Base-by-base conservation (phyloP, 108 stramenopile genomes). In the Conticribra weissflogii region DNA sequence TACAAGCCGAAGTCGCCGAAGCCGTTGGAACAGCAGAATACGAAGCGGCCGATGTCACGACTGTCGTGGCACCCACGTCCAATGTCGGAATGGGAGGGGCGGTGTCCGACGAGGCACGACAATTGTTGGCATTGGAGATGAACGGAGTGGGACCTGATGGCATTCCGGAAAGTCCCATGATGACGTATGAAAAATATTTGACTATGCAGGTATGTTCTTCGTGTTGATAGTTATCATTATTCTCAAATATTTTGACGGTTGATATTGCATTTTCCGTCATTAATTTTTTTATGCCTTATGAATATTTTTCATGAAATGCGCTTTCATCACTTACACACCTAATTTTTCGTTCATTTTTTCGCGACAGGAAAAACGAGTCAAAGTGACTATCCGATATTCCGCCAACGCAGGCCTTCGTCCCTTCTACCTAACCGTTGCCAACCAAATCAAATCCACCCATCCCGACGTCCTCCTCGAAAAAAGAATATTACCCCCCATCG, bases 391-490 rank as follows among this genome's bases (percentile, higher is more conserved):
- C 51, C 88, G 88, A 50, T 94, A 88, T 62, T 83, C 85, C 3
- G 81, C 71, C 25, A 79, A 73, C 7, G 68, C 88, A 2, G 86
- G 86, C 15, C 53, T 94, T 21, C 81, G 79, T 4, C 88, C 89
- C 27, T 94, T 83, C 64, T 94, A 75, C 77, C 72, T 91, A 47
- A 94, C 92, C 7, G 88, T 89, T 3, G 92, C 89, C 48, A 83
- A 88, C 36, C 73, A 76, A 52, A 71, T 94, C 57, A 91, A 91
- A 63, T 74, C 68, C 18, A 44, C 59, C 17, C 81, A 85, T 63
- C 88, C 92, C 0, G 92, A 94, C 69, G 84, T 91, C 5, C 51
- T 91, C 28, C 59, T 94, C 45, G 86, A 90, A 61, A 78, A 72
- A 27, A 59, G 81, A 16, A 81, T 88, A 47, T 41, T 94, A 4